These are phyloP conservation scores for Cadophora luteo-olivacea DNA, from an alignment of 2,329 filamentous ascomycete genomes.

Conservation along the genomic window DNA sequence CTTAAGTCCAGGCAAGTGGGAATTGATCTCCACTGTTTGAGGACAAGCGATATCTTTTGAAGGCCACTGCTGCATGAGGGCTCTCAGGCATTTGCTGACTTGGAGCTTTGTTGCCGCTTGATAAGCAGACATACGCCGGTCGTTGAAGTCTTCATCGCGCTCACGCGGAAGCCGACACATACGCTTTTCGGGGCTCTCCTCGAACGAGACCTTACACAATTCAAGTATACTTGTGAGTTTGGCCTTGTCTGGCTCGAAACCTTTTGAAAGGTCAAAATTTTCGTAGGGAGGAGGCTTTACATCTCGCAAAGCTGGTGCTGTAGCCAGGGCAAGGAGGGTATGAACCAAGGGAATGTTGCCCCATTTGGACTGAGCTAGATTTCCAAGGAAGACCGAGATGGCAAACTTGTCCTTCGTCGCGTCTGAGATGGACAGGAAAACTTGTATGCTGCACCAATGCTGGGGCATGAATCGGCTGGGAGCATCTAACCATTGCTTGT, in stretches of 20 bases:
- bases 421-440: conserved; percentile 26
- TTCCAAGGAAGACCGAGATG: conserved; percentile 43
- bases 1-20: conserved; percentile 21
- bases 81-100: conserved; percentile 15
- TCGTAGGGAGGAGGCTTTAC: conserved; percentile 16
- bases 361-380: conserved; percentile 38
- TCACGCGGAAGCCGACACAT: conserved; percentile 21
- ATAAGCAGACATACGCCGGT: conserved; percentile 19
- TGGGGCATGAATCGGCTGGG: conserved; percentile 29
- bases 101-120: conserved; percentile 17
- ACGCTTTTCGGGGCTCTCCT: conserved; percentile 22
- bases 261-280: conserved; percentile 20
- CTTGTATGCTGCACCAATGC: conserved; percentile 38
- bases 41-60: conserved; percentile 16
- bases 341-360: conserved; percentile 39
- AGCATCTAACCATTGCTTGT: conserved; percentile 35
- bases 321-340: conserved; percentile 44
- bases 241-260: conserved; percentile 20
- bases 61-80: conserved; percentile 19
- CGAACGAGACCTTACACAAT: conserved; percentile 8
- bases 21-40: conserved; percentile 7
- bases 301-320: conserved; percentile 30
- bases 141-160: conserved; percentile 2
- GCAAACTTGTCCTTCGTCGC: conserved; percentile 35
- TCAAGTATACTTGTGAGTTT: conserved; percentile 14